Evolutionary conservation across 2,329 filamentous ascomycete genomes (phyloP), one percentile per base, ranked within the genome.

Genomic region (Aureobasidium sp.): DNA sequence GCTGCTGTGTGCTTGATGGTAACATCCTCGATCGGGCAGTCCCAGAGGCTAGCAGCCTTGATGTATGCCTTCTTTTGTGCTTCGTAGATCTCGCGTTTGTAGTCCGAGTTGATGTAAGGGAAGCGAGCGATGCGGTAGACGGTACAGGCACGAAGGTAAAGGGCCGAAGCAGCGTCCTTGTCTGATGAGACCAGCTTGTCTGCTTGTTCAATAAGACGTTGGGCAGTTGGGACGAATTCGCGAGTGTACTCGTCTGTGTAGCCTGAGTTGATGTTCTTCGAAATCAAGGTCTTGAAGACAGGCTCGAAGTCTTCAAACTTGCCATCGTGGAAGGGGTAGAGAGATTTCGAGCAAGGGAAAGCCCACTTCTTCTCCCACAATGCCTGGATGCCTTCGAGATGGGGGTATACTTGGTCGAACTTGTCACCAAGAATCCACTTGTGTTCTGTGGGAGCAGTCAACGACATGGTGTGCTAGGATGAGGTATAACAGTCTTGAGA

Each of bases 311-410:
- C 73, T 56, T 74, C 69, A 63, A 70, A 71, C 53, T 69, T 70
- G 48, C 72, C 72, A 61, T 74, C 72, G 63, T 72, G 70, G 64
- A 74, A 73, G 29, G 66, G 68, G 60, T 73, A 71, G 34, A 71
- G 68, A 10, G 66, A 68, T 15, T 51, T 70, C 67, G 58, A 62
- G 64, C 67, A 71, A 12, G 70, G 70, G 52, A 72, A 71, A 48
- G 71, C 72, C 73, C 72, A 74, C 61, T 74, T 75, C 62, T 70
- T 72, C 57, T 68, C 67, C 73, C 73, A 74, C 36, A 89, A 75
- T 10, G 80, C 80, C 69, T 82, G 77, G 66, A 87, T 85, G 27
- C 81, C 82, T 37, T 79, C 76, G 66, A 86, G 82, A 69, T 87
- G 85, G 23, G 84, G 79, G 50, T 79, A 78, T 50, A 76, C 70